phyloP scores from a whole-genome alignment of 306 rosid species.

The Abrus precatorius region DNA sequence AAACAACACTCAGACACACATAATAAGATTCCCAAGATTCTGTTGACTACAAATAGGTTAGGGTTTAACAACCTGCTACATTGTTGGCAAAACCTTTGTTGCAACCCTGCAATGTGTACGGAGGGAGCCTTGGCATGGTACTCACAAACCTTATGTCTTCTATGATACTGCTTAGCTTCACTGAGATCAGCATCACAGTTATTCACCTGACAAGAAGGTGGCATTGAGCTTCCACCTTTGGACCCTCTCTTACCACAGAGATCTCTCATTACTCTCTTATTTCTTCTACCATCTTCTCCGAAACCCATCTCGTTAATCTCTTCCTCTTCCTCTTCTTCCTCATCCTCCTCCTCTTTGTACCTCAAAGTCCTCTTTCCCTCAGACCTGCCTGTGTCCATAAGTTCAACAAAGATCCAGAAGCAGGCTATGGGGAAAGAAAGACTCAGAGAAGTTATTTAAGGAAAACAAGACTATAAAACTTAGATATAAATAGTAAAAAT shows the following conservation, averaged over 20 bases:
- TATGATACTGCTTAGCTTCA: slow-evolving; percentile 68
- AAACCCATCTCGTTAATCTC: slow-evolving; percentile 47
- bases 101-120: slow-evolving; percentile 63
- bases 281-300: slow-evolving; percentile 62
- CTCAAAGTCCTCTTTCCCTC: slow-evolving; percentile 70
- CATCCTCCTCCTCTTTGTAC: slow-evolving; percentile 51
- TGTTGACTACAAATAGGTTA: slow-evolving; percentile 41
- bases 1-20: background rate
- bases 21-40: background rate
- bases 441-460: slow-evolving; percentile 41
- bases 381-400: slow-evolving; percentile 70
- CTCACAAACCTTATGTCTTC: slow-evolving; percentile 91
- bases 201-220: slow-evolving; percentile 74
- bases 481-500: slow-evolving; percentile 38
- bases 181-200: slow-evolving; percentile 75
- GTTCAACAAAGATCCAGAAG: slow-evolving; percentile 44
- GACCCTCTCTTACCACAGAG: slow-evolving; percentile 55
- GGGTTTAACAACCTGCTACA: slow-evolving; percentile 95
- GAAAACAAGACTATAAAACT: slow-evolving; percentile 28
- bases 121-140: slow-evolving; percentile 70
- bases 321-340: slow-evolving; percentile 52
- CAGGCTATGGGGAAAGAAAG: slow-evolving; percentile 23
- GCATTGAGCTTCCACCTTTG: slow-evolving; percentile 57
- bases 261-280: slow-evolving; percentile 52
- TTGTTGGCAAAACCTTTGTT: slow-evolving; percentile 95